These are phyloP conservation scores for Thymus quinquecostatus DNA, from an alignment of 257 asterid genomes.

Conservation along the genomic window DNA sequence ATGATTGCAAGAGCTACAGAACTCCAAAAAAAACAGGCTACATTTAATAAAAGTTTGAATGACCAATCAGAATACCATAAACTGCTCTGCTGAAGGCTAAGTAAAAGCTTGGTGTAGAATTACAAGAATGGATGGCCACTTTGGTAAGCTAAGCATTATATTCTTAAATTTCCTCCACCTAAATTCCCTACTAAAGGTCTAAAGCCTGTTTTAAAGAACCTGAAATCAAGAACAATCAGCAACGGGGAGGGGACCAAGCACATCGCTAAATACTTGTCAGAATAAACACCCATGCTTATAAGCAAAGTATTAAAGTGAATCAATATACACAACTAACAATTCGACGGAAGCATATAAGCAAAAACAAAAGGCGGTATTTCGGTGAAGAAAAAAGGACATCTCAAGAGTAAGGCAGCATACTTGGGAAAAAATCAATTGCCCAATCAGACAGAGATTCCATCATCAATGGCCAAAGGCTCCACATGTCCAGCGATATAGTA, in stretches of 20 bases:
- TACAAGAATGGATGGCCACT: background rate
- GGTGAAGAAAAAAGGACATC: conserved; percentile 5
- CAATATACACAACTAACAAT: too few species aligned
- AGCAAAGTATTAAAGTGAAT: background rate
- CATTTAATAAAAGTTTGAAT: too few species aligned
- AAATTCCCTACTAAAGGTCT: too few species aligned
- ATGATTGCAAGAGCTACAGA: too few species aligned
- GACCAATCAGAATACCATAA: too few species aligned
- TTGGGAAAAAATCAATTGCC: conserved; percentile 98
- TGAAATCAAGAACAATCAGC: too few species aligned
- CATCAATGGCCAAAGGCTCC: conserved; percentile 99
- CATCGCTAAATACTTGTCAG: too few species aligned
- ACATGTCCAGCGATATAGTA: conserved; percentile 89
- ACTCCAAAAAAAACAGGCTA: too few species aligned
- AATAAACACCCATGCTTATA: background rate
- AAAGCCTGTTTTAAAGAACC: too few species aligned
- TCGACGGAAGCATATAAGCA: conserved; percentile 3
- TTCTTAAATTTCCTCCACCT: background rate
- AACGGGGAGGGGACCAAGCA: too few species aligned
- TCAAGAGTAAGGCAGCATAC: conserved; percentile 49
- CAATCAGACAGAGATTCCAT: conserved; percentile 95
- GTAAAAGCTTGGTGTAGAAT: too few species aligned
- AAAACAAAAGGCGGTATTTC: background rate
- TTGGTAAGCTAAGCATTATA: background rate
- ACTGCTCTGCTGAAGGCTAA: too few species aligned